phyloP scores from a whole-genome alignment of 345 rosid genomes.

The Gossypium bickii region DNA sequence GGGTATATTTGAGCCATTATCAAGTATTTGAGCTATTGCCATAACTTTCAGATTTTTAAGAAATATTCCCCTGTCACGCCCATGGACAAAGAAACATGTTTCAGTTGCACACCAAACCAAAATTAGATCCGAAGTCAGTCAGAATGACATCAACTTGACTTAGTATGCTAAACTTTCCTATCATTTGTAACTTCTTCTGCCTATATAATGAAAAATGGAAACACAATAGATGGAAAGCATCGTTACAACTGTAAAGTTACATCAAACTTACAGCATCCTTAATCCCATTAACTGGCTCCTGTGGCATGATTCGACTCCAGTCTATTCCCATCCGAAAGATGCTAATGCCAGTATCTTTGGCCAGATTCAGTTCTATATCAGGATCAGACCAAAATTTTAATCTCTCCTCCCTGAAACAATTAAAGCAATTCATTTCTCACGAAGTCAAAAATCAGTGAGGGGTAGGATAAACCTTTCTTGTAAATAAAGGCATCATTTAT shows the following conservation, averaged over 20 bases:
- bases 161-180: neutral
- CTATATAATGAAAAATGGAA: conserved; percentile 15
- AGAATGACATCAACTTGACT: neutral
- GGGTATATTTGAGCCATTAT: neutral
- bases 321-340: conserved; percentile 93
- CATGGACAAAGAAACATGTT: neutral
- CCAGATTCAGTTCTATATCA: conserved; percentile 80
- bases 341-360: conserved; percentile 72
- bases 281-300: conserved; percentile 71
- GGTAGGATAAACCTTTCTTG: neutral
- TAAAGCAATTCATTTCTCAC: conserved; percentile 20
- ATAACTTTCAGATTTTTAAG: neutral
- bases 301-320: conserved; percentile 85
- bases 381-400: conserved; percentile 97
- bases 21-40: neutral
- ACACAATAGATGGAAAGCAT: conserved; percentile 14
- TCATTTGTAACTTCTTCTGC: neutral
- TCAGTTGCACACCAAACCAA: conserved; percentile 3
- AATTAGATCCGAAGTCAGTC: neutral
- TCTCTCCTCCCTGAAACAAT: conserved; percentile 74
- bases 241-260: conserved; percentile 8
- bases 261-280: conserved; percentile 57
- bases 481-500: conserved; percentile 18
- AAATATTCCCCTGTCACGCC: neutral
- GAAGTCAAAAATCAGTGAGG: neutral